A percentile compares a stretch with the other conserved stretches of the same genome.
Conservation (phyloP, 192 early-diverging fungal species). For the Thamnidium elegans region DNA sequence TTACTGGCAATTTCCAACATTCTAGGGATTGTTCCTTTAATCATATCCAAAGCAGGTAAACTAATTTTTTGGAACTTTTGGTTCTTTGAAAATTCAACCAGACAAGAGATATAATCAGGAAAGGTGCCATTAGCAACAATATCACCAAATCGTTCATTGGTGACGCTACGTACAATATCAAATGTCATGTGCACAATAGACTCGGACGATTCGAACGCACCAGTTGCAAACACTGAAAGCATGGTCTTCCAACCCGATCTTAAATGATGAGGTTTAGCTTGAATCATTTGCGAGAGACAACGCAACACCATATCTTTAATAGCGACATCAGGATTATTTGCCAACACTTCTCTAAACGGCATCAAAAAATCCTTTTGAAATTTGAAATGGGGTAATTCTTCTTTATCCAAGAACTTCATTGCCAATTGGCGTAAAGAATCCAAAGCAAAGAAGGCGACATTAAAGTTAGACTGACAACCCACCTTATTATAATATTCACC, state of each 20-base stretch:
- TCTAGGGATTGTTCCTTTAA: conserved; percentile 33
- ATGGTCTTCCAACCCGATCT: conserved; percentile 81
- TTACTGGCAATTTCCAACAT: conserved; percentile 36
- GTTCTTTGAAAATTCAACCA: conserved; percentile 70
- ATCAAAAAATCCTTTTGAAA: conserved; percentile 94
- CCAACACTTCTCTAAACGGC: conserved; percentile 79
- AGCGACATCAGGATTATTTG: conserved; percentile 70
- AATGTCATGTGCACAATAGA: conserved; percentile 76
- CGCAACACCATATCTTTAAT: conserved; percentile 76
- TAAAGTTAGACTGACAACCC: conserved; percentile 79
- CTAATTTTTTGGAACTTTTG: conserved; percentile 61
- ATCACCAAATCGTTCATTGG: conserved; percentile 61
- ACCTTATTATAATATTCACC: conserved; percentile 86
- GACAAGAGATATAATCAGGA: conserved; percentile 53
- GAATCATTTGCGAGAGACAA: conserved; percentile 77
- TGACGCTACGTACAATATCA: conserved; percentile 59
- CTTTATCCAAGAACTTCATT: conserved; percentile 93
- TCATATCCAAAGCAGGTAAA: conserved; percentile 42
- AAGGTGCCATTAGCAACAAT: conserved; percentile 60
- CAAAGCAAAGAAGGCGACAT: conserved; percentile 84
- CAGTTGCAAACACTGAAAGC: conserved; percentile 59
- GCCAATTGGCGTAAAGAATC: conserved; percentile 89
- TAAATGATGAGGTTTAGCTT: conserved; percentile 70
- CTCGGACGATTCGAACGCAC: conserved; percentile 65
- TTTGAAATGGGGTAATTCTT: conserved; percentile 90